These are phyloP conservation scores for Chaetomium strumarium DNA, from an alignment of 2,329 filamentous ascomycete species.

Conservation along the genomic window DNA sequence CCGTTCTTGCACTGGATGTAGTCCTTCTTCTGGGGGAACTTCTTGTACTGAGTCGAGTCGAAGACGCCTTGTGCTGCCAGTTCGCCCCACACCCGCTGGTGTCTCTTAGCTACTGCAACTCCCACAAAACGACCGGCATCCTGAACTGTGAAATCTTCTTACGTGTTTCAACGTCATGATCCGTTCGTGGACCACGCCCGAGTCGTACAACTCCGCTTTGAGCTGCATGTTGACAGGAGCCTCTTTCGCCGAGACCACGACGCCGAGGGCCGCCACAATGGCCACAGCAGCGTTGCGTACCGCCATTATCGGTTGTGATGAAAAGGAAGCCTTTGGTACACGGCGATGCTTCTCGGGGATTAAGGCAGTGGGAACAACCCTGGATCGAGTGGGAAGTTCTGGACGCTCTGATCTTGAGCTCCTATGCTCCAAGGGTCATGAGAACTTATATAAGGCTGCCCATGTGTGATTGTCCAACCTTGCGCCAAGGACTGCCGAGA, in stretches of 20 bases:
- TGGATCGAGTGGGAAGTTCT: too few relatives aligned
- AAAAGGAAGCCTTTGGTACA: too few relatives aligned
- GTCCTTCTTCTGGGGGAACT: slow-evolving; percentile 11
- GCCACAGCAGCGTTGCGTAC: neutral
- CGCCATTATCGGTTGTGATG: neutral
- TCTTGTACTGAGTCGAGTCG: slow-evolving; percentile 18
- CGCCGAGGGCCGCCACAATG: neutral
- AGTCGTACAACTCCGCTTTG: slow-evolving; percentile 14
- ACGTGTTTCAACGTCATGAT: slow-evolving; percentile 21
- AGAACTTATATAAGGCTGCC: too few relatives aligned
- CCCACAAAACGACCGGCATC: too few relatives aligned
- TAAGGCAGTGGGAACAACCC: neutral
- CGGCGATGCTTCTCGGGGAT: neutral
- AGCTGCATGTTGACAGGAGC: slow-evolving; percentile 5
- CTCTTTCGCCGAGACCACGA: neutral
- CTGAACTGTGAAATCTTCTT: neutral
- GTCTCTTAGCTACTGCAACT: neutral
- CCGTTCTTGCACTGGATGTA: slow-evolving; percentile 36
- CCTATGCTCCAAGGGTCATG: too few relatives aligned
- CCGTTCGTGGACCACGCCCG: slow-evolving; percentile 14
- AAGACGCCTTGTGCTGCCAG: slow-evolving; percentile 12
- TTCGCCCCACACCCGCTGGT: slow-evolving; percentile 15
- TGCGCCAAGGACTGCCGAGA: too few relatives aligned
- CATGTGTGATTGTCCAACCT: too few relatives aligned
- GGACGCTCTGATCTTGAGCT: too few relatives aligned